These are phyloP conservation scores for Simmondsia chinensis DNA, from an alignment of 148 eudicot genomes.

Conservation along the genomic window DNA sequence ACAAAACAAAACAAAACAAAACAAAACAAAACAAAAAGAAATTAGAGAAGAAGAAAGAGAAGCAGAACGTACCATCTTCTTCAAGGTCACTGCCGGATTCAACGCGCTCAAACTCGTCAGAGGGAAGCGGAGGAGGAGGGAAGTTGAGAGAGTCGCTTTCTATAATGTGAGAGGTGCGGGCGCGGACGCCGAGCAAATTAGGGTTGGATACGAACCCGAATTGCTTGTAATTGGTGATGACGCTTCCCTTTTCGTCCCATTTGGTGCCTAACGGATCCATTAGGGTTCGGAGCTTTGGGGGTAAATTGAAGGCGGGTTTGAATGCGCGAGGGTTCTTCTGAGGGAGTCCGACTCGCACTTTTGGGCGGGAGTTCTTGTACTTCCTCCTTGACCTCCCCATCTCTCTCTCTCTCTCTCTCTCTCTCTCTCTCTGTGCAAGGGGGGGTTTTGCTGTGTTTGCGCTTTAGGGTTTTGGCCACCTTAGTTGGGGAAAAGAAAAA, in stretches of 20 bases:
- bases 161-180: constrained; percentile 60
- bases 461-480: constrained; percentile 7
- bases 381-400: constrained; percentile 94
- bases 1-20: background rate
- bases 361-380: constrained; percentile 60
- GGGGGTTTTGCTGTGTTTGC: too few species aligned
- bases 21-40: background rate
- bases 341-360: constrained; percentile 71
- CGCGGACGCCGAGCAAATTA: constrained; percentile 54
- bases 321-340: constrained; percentile 62
- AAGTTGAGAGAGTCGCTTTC: constrained; percentile 64
- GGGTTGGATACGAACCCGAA: constrained; percentile 91
- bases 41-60: background rate
- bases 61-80: constrained; percentile 65
- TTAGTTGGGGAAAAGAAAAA: background rate
- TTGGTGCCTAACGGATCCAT: constrained; percentile 45
- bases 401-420: constrained; percentile 9
- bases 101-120: constrained; percentile 41
- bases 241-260: constrained; percentile 81
- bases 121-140: constrained; percentile 27
- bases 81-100: constrained; percentile 88
- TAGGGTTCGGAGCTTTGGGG: constrained; percentile 64
- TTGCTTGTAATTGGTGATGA: constrained; percentile 69
- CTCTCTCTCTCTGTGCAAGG: constrained; percentile 1
- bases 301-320: constrained; percentile 70